Percentiles rank a stretch among this genome's conserved stretches.
Evolutionary conservation across 2,329 filamentous ascomycete species (phyloP).

Genomic region (Cladophialophora psammophila): DNA sequence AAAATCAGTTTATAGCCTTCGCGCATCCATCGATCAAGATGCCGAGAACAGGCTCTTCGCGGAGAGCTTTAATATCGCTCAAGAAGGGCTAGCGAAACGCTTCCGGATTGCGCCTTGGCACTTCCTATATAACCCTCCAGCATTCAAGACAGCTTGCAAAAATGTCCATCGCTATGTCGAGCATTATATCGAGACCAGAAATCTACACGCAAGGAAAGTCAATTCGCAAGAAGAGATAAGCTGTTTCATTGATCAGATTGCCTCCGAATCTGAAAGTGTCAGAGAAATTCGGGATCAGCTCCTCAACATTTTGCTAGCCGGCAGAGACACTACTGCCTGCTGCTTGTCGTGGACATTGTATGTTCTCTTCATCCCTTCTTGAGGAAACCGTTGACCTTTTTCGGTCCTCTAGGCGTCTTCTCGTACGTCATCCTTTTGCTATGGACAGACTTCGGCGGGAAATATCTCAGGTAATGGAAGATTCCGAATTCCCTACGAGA

Average conservation of each 20-base stretch:
- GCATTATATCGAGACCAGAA: slow-evolving; percentile 26
- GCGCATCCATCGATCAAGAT: slow-evolving; percentile 31
- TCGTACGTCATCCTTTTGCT: slow-evolving; percentile 72
- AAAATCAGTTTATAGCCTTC: slow-evolving; percentile 25
- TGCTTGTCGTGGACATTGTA: slow-evolving; percentile 83
- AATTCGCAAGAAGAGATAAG: neutral
- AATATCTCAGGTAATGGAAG: slow-evolving; percentile 56
- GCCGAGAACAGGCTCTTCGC: slow-evolving; percentile 36
- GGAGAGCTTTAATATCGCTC: slow-evolving; percentile 40
- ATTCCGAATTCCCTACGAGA: slow-evolving; percentile 46
- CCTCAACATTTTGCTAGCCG: slow-evolving; percentile 81
- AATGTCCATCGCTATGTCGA: slow-evolving; percentile 30
- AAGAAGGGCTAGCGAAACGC: slow-evolving; percentile 38
- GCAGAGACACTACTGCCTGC: slow-evolving; percentile 82
- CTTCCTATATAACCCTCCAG: slow-evolving; percentile 26
- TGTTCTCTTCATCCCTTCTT: no score
- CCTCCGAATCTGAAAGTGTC: slow-evolving; percentile 41
- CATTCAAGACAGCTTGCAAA: slow-evolving; percentile 29
- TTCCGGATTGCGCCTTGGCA: slow-evolving; percentile 26
- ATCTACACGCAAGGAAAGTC: slow-evolving; percentile 17
- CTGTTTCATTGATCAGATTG: slow-evolving; percentile 16
- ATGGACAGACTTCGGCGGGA: slow-evolving; percentile 74
- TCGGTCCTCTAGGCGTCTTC: slow-evolving; percentile 47
- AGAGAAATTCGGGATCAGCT: slow-evolving; percentile 46
- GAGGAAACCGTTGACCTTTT: slow-evolving; percentile 49